Evolutionary conservation across 169 alveolate species (phyloP).

Genomic region (Plasmodium inui): DNA sequence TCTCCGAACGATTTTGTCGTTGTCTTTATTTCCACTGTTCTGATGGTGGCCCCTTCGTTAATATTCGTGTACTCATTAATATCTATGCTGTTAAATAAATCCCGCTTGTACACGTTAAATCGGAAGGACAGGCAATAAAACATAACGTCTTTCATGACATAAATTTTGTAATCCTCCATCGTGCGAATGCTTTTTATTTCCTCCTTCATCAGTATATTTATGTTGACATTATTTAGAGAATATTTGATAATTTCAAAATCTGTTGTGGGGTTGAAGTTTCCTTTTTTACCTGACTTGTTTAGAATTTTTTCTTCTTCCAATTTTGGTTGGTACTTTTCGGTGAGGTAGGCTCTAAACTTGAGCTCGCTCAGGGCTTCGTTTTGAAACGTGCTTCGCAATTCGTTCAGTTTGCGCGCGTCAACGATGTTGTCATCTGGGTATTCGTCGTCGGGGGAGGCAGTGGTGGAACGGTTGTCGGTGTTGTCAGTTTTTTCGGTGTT

Average conservation of each 20-base stretch:
- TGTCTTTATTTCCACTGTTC: constrained; percentile 68
- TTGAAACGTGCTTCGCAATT: constrained; percentile 13
- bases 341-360: constrained; percentile 24
- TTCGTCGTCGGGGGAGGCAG: neutral
- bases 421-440: constrained; percentile 46
- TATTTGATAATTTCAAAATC: constrained; percentile 45
- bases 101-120: constrained; percentile 75
- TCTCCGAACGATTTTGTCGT: constrained; percentile 22
- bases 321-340: constrained; percentile 33
- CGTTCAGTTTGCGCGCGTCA: constrained; percentile 42
- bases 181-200: constrained; percentile 62
- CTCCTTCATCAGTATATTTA: constrained; percentile 74
- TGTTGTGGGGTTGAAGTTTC: constrained; percentile 53
- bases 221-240: constrained; percentile 64
- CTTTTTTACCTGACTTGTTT: constrained; percentile 24
- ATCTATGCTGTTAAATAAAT: constrained; percentile 72
- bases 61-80: constrained; percentile 79
- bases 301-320: constrained; percentile 61
- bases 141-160: constrained; percentile 78
- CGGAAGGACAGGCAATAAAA: constrained; percentile 79
- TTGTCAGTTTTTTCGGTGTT: too few species aligned
- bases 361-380: constrained; percentile 40
- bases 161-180: constrained; percentile 72
- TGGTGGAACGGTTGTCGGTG: neutral
- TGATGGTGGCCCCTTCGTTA: constrained; percentile 75